phyloP scores from a whole-genome alignment of 1,284 basidiomycete species.

The Pseudozyma thailandica region DNA sequence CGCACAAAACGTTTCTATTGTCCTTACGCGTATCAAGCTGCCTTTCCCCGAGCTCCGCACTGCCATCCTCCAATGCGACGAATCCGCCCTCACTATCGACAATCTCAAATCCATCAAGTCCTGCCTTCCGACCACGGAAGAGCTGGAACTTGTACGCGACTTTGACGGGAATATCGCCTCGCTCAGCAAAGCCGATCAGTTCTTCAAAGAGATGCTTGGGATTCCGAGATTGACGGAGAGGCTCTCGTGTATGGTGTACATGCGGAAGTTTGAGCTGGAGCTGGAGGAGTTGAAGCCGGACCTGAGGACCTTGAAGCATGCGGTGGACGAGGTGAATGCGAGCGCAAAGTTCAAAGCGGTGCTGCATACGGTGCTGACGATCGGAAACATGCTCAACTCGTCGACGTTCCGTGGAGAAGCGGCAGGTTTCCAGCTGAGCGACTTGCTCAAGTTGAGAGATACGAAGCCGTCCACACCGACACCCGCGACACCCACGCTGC shows the following conservation, averaged over 20 bases:
- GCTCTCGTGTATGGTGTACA: slow-evolving; percentile 83
- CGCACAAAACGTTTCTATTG: slow-evolving; percentile 54
- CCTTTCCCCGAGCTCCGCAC: slow-evolving; percentile 51
- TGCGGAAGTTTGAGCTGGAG: slow-evolving; percentile 81
- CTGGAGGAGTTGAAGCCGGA: slow-evolving; percentile 86
- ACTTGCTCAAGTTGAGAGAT: slow-evolving; percentile 84
- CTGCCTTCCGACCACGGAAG: slow-evolving; percentile 58
- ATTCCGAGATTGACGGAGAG: slow-evolving; percentile 81
- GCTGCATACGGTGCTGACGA: slow-evolving; percentile 74
- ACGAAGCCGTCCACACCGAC: slow-evolving; percentile 79
- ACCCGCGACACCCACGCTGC: slow-evolving; percentile 80
- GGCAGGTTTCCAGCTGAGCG: slow-evolving; percentile 82
- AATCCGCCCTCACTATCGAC: slow-evolving; percentile 47
- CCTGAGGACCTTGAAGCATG: slow-evolving; percentile 78
- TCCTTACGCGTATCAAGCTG: slow-evolving; percentile 58
- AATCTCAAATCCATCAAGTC: slow-evolving; percentile 52
- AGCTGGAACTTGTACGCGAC: slow-evolving; percentile 57
- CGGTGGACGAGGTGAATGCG: slow-evolving; percentile 78
- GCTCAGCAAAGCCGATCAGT: slow-evolving; percentile 79
- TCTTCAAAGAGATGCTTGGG: slow-evolving; percentile 81
- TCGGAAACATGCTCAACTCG: slow-evolving; percentile 85
- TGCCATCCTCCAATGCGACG: slow-evolving; percentile 55
- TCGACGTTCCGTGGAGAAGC: slow-evolving; percentile 85
- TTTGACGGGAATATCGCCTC: slow-evolving; percentile 50
- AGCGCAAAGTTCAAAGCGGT: slow-evolving; percentile 78